Evolutionary conservation across 768 basidiomycete species (phyloP).

Genomic region (Panaeolus cyanescens): DNA sequence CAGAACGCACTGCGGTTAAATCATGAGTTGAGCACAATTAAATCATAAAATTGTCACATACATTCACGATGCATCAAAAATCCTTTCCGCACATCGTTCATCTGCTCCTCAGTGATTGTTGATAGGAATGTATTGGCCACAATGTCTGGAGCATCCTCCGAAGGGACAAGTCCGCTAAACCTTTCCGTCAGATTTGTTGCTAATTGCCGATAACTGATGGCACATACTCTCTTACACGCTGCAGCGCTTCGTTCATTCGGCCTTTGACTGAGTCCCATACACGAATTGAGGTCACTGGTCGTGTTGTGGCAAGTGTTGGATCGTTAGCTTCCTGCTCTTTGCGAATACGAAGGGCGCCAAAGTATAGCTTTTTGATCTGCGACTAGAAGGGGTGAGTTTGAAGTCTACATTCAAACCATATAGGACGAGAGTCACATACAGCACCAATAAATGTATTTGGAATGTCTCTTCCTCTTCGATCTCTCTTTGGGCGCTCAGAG

Average conservation of each 20-base stretch:
- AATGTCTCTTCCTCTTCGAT: constrained; percentile 13
- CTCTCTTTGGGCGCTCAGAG: constrained; percentile 14
- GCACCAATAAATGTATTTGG: constrained; percentile 19
- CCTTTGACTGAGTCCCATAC: constrained; percentile 20
- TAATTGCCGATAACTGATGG: no score
- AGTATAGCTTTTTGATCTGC: constrained; percentile 20
- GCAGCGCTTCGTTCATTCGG: constrained; percentile 20
- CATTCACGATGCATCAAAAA: constrained; percentile 29
- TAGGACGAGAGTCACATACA: constrained; percentile 11
- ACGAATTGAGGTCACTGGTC: constrained; percentile 14
- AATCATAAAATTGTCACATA: no score
- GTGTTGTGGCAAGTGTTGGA: background rate
- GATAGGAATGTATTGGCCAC: constrained; percentile 31
- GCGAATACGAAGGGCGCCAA: constrained; percentile 18
- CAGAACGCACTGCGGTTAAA: background rate
- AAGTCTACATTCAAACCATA: no score
- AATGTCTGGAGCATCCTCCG: constrained; percentile 31
- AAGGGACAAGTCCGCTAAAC: constrained; percentile 23
- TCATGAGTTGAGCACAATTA: background rate
- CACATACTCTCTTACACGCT: constrained; percentile 10
- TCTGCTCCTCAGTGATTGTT: constrained; percentile 25
- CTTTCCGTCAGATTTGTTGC: no score
- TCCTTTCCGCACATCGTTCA: constrained; percentile 19
- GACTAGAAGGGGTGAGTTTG: no score
- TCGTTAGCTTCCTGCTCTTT: constrained; percentile 18